These are phyloP conservation scores for Coemansia sp. DNA, from an alignment of 192 early-diverging fungal species.

Conservation along the genomic window DNA sequence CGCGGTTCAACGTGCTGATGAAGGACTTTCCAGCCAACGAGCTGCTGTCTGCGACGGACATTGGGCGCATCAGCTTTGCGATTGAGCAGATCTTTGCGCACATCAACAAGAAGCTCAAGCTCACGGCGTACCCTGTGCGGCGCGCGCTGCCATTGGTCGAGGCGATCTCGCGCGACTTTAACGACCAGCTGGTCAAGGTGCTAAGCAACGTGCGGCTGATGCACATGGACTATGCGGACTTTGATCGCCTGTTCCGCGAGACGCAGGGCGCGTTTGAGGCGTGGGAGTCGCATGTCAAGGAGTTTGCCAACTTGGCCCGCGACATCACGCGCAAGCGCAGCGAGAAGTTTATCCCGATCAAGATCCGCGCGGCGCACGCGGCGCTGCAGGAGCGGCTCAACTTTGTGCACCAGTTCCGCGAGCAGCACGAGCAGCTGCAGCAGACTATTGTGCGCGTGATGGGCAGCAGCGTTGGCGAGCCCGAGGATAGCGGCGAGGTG, in stretches of 20 bases:
- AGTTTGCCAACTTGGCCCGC: conserved; percentile 92
- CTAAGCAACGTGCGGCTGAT: conserved; percentile 87
- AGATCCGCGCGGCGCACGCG: conserved; percentile 87
- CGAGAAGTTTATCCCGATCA: conserved; percentile 96
- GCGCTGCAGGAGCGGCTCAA: conserved; percentile 91
- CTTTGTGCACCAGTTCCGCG: conserved; percentile 89
- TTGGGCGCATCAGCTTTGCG: conserved; percentile 75
- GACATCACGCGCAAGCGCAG: conserved; percentile 89
- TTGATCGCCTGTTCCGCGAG: conserved; percentile 80
- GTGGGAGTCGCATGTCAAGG: conserved; percentile 95
- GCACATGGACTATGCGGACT: conserved; percentile 90
- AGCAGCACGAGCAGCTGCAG: conserved; percentile 98
- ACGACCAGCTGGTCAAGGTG: conserved; percentile 87
- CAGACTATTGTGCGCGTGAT: conserved; percentile 95
- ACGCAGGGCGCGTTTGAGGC: conserved; percentile 85
- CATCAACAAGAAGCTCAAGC: conserved; percentile 95
- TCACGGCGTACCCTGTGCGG: conserved; percentile 88
- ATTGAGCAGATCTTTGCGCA: conserved; percentile 87
- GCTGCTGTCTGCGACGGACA: conserved; percentile 91
- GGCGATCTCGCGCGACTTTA: conserved; percentile 92
- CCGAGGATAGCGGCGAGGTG: conserved; percentile 57
- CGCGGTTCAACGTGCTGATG: conserved; percentile 97
- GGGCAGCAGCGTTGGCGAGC: conserved; percentile 52
- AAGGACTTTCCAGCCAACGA: conserved; percentile 98
- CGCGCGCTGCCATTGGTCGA: conserved; percentile 92